Conservation (phyloP, 306 rosid genomes). For the Begonia loranthoides region DNA sequence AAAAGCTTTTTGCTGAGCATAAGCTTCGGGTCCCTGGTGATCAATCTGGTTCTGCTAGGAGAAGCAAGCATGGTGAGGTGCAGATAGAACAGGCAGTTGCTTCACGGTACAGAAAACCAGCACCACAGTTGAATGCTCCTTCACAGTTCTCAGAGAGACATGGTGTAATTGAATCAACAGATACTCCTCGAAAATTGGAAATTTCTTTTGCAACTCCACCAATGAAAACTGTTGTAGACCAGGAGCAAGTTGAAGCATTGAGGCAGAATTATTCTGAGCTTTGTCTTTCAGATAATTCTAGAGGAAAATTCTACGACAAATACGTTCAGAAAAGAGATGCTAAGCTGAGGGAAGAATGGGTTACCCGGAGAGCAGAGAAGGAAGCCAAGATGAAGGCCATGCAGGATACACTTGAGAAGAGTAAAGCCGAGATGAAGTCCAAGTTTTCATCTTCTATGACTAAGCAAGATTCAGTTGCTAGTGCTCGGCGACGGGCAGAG, state of each 20-base stretch:
- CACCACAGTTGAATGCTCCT: constrained; percentile 36
- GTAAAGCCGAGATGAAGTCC: constrained; percentile 71
- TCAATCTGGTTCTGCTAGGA: constrained; percentile 54
- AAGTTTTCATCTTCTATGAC: constrained; percentile 60
- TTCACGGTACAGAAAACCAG: constrained; percentile 31
- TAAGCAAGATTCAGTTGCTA: constrained; percentile 39
- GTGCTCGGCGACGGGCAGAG: constrained; percentile 47
- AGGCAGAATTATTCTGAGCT: constrained; percentile 24
- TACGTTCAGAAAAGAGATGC: constrained; percentile 94
- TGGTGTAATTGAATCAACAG: constrained; percentile 22
- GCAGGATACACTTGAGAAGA: constrained; percentile 81
- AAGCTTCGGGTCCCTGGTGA: constrained; percentile 89
- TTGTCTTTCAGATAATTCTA: constrained; percentile 48
- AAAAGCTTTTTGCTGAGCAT: constrained; percentile 95
- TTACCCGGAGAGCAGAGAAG: constrained; percentile 66
- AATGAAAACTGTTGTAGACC: constrained; percentile 15
- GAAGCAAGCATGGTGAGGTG: constrained; percentile 40
- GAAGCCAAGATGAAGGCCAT: constrained; percentile 94
- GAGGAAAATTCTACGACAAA: constrained; percentile 77
- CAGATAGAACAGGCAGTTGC: constrained; percentile 35
- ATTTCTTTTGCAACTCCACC: constrained; percentile 21
- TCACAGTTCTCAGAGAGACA: constrained; percentile 25
- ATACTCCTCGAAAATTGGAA: constrained; percentile 24
- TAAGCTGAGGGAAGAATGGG: constrained; percentile 83
- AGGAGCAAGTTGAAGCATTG: no score